Evolutionary conservation across 345 rosid genomes (phyloP), one percentile per base, ranked within the genome.

Genomic region (Laguncularia racemosa): DNA sequence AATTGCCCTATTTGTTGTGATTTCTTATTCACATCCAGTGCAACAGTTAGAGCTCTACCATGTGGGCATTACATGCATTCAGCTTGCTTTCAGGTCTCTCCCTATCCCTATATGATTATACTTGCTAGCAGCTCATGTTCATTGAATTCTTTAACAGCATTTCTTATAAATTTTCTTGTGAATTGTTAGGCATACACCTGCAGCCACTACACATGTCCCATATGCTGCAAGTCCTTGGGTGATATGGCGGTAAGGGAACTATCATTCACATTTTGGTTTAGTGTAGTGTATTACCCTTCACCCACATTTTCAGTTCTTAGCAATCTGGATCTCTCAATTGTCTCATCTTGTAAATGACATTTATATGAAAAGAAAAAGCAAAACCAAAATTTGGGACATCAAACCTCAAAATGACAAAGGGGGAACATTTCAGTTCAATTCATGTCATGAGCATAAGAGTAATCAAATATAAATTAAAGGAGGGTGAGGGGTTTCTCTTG

Each of bases 61-160:
- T 91, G 96, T 68, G 96, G 96, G 65, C 98, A 88, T 79, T 81
- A 78, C 67, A 83, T 86, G 96, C 98, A 88, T 70, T 79, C 96
- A 18, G 76, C 92, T 72, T 88, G 98, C 69, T 91, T 91, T 81
- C 96, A 91, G 96, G 96, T 91, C 48, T 68, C 18, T 49, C 20
- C 47, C 57, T 65, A 55, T 43, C 58, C 40, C 48, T 20, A 53
- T 46, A 48, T 26, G 16, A 8, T 2, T 14, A 53, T 26, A 14
- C 12, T 48, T 18, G 19, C 23, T 11, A 6, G 13, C 4, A 51
- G 28, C 51, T 56, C 44, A 19, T 59, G 26, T 57, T 55, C 20
- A 50, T 46, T 20, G 18, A 16, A 9, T 16, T 33, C 14, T 46
- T 61, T 26, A 59, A 40, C 43, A 33, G 65, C 64, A 19, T 58